Evolutionary conservation across 2,329 filamentous ascomycete species (phyloP).

Genomic region (Penicillium sp.): DNA sequence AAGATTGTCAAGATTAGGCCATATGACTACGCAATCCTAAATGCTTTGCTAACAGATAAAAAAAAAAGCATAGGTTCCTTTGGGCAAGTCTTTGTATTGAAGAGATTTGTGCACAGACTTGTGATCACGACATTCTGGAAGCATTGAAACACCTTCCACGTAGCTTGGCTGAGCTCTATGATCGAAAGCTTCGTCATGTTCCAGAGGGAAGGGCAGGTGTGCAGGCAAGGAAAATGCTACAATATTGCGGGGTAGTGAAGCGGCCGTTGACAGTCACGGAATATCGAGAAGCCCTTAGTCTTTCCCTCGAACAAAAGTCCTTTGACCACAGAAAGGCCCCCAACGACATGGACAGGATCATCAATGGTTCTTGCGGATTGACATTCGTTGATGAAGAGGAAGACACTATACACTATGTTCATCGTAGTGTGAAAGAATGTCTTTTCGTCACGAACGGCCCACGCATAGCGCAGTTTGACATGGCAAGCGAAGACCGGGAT

Average conservation of each 20-base stretch:
- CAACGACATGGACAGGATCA: constrained; percentile 16
- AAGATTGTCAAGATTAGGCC: too few relatives aligned
- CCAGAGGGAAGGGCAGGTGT: not conserved
- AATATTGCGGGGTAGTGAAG: constrained; percentile 3
- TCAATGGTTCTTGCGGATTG: constrained; percentile 14
- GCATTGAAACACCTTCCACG: constrained; percentile 4
- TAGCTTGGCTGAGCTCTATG: not conserved
- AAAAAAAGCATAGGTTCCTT: constrained; percentile 16
- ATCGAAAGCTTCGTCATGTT: constrained; percentile 1
- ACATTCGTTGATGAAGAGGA: constrained; percentile 18
- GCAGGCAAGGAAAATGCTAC: not conserved
- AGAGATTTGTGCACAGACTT: constrained; percentile 15
- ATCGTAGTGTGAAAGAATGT: constrained; percentile 10
- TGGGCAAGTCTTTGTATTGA: constrained; percentile 18
- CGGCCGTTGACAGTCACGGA: constrained; percentile 1
- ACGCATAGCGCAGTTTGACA: not conserved
- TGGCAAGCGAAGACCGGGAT: not conserved
- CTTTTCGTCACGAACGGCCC: not conserved
- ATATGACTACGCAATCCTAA: not conserved
- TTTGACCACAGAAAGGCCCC: not conserved
- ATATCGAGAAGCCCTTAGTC: constrained; percentile 2
- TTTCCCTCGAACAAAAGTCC: constrained; percentile 4
- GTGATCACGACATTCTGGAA: constrained; percentile 16
- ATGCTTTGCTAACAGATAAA: not conserved
- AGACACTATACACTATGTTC: constrained; percentile 8